Conservation (phyloP, 352 stramenopile genomes). For the Globisporangium irregulare region DNA sequence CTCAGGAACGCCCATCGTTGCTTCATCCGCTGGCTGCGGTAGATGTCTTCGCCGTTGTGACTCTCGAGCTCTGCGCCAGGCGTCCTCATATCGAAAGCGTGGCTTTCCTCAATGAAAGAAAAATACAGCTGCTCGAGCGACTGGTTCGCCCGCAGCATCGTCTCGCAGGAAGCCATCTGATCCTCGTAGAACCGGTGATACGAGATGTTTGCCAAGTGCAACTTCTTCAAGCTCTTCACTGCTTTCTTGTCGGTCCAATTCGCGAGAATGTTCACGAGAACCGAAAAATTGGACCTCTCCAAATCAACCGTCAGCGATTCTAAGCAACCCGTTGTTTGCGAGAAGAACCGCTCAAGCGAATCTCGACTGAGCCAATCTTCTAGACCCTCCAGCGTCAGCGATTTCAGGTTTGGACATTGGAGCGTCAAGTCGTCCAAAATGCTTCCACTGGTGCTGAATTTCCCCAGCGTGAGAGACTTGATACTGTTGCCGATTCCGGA, state of each 20-base stretch:
- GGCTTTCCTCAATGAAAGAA: not conserved
- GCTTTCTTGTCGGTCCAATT: not conserved
- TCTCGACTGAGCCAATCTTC: not conserved
- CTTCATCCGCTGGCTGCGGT: not conserved
- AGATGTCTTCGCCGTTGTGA: slow-evolving; percentile 79
- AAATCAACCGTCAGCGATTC: not conserved
- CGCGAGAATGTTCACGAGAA: not conserved
- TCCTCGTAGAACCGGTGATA: no score
- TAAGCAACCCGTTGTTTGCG: not conserved
- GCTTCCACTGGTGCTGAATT: not conserved
- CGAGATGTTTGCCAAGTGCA: not conserved
- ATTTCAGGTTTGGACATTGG: not conserved
- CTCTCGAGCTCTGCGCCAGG: slow-evolving; percentile 6
- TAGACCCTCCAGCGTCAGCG: not conserved
- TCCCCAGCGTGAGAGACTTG: not conserved
- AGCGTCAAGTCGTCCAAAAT: not conserved
- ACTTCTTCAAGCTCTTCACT: not conserved
- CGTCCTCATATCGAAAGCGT: not conserved
- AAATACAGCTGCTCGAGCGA: not conserved
- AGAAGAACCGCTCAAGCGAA: not conserved
- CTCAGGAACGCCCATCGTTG: not conserved
- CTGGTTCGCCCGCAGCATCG: not conserved
- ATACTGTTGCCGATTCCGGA: not conserved
- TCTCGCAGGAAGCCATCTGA: not conserved
- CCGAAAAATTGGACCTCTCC: not conserved